A percentile compares a stretch with the other conserved stretches of the same genome.
Evolutionary conservation across 1,284 basidiomycete species (phyloP).

Genomic region (Sporisorium exsertum): DNA sequence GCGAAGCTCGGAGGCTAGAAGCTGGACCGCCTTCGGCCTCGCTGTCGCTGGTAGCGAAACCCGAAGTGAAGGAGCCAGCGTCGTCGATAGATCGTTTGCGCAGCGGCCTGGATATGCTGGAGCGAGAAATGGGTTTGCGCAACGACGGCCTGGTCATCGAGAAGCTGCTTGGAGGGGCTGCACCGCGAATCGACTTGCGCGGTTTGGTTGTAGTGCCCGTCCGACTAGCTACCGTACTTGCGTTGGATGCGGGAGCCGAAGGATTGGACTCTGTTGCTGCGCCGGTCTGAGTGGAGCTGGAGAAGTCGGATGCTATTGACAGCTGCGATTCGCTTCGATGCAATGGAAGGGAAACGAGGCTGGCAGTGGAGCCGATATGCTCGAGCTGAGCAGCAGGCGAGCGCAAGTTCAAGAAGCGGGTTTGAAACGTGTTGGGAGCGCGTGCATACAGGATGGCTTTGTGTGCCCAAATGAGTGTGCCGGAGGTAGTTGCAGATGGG

Average conservation of each 20-base stretch:
- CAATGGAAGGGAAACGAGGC: conserved; percentile 51
- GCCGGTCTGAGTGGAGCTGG: conserved; percentile 23
- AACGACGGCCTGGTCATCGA: conserved; percentile 35
- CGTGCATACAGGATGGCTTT: conserved; percentile 96
- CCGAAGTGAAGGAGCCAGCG: conserved; percentile 24
- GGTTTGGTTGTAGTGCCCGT: conserved; percentile 12
- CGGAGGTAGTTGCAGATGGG: not conserved
- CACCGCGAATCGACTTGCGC: conserved; percentile 35
- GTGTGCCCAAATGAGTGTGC: conserved; percentile 78
- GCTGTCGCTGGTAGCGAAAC: conserved; percentile 55
- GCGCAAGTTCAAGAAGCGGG: conserved; percentile 77
- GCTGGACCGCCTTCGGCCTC: conserved; percentile 44
- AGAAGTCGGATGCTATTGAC: conserved; percentile 20
- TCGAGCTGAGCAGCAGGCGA: conserved; percentile 59
- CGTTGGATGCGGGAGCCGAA: not conserved
- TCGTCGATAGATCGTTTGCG: conserved; percentile 33
- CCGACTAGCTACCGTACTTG: conserved; percentile 3
- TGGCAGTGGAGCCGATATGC: conserved; percentile 48
- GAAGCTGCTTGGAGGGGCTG: conserved; percentile 54
- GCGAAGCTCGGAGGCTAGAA: conserved; percentile 17
- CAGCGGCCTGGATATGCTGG: conserved; percentile 46
- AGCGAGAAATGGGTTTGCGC: conserved; percentile 35
- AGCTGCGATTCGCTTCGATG: conserved; percentile 32
- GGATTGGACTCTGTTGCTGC: not conserved
- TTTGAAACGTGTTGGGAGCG: conserved; percentile 72